A percentile compares a stretch with the other conserved stretches of the same genome.
phyloP scores from a whole-genome alignment of 345 rosid genomes.

The Rhodamnia rubescens region DNA sequence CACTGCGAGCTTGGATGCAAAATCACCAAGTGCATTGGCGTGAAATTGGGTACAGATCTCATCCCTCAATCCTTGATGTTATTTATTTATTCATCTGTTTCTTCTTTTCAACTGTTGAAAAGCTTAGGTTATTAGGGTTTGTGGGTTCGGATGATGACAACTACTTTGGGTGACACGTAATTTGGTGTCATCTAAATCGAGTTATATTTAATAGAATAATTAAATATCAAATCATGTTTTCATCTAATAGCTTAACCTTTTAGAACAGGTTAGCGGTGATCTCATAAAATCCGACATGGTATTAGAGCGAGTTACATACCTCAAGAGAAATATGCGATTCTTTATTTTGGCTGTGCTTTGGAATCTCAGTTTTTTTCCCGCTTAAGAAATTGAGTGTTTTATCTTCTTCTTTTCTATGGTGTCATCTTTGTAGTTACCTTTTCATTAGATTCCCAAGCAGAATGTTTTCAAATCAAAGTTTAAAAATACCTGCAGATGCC shows the following conservation, averaged over 20 bases:
- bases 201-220: neutral
- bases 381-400: neutral
- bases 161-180: neutral
- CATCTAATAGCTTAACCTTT: no score
- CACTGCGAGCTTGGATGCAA: neutral
- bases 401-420: neutral
- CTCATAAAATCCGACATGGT: no score
- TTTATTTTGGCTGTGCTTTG: neutral
- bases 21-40: neutral
- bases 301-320: neutral
- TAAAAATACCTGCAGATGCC: no score
- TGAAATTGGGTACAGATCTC: neutral
- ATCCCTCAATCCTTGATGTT: neutral
- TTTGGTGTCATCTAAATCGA: neutral
- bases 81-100: neutral
- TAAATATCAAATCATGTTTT: no score
- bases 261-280: no score
- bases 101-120: neutral
- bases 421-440: neutral
- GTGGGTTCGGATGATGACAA: neutral
- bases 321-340: neutral
- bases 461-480: no score
- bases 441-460: neutral
- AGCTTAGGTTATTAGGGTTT: neutral
- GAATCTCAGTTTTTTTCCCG: neutral